Conservation (phyloP, 495 filamentous ascomycete genomes). For the Aspergillus ellipticus region DNA sequence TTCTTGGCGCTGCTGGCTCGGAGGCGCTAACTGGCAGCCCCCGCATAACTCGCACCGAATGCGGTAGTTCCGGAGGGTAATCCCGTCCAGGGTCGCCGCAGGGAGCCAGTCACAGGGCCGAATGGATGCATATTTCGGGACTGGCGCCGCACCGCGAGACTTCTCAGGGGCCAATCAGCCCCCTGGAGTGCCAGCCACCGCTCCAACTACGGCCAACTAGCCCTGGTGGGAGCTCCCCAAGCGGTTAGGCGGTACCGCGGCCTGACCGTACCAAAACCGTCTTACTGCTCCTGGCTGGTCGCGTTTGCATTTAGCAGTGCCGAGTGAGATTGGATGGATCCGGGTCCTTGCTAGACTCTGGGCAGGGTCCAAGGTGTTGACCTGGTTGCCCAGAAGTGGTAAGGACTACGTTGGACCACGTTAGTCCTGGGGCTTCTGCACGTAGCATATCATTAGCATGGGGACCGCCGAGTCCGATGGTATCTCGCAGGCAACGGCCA, state of each 20-base stretch:
- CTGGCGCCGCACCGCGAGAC: conserved; percentile 8
- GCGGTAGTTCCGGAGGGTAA: conserved; percentile 16
- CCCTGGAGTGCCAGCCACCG: conserved; percentile 9
- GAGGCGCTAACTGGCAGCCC: conserved; percentile 9
- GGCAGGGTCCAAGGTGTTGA: not conserved
- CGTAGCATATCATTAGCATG: not conserved
- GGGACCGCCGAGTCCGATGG: not conserved
- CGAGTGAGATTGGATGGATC: not conserved
- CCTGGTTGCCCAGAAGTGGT: not conserved
- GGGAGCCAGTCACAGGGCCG: conserved; percentile 12
- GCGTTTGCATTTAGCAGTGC: not conserved
- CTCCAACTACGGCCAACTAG: not conserved
- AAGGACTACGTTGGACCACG: no score
- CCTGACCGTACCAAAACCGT: not conserved
- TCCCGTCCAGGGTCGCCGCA: conserved; percentile 15
- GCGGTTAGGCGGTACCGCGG: not conserved
- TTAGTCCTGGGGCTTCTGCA: not conserved
- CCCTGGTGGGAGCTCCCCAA: not conserved
- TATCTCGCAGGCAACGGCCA: not conserved
- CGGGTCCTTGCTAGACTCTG: not conserved
- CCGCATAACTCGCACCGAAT: conserved; percentile 16
- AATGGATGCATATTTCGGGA: conserved; percentile 12
- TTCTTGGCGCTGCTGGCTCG: conserved; percentile 10
- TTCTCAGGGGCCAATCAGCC: conserved; percentile 11
- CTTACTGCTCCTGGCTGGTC: not conserved